A percentile compares a stretch with the other conserved stretches of the same genome.
These are phyloP conservation scores for Penicillium sp. DNA, from an alignment of 2,329 filamentous ascomycete species.

Conservation along the genomic window DNA sequence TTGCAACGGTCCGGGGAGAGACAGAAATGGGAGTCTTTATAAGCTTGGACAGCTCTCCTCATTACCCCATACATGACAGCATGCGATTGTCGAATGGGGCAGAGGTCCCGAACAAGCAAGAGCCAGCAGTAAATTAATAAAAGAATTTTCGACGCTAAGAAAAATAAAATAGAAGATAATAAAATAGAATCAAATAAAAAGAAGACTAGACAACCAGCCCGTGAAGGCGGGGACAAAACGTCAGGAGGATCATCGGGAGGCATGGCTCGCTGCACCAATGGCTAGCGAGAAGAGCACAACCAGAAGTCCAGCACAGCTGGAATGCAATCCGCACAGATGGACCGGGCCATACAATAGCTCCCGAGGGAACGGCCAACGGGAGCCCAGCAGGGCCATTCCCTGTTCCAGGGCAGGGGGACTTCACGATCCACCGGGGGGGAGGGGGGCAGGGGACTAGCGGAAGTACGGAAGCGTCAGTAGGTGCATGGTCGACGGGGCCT, in stretches of 20 bases:
- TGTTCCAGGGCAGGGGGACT: slow-evolving; percentile 10
- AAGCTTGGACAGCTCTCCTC: slow-evolving; percentile 8
- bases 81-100: slow-evolving; percentile 7
- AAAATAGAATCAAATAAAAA: slow-evolving; percentile 9
- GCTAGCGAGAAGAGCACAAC: slow-evolving; percentile 23
- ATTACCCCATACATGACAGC: slow-evolving; percentile 24
- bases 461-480: slow-evolving; percentile 6
- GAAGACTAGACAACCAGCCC: slow-evolving; percentile 17
- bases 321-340: slow-evolving; percentile 27
- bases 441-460: slow-evolving; percentile 4
- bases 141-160: not conserved
- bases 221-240: slow-evolving; percentile 23
- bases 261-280: slow-evolving; percentile 38
- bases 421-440: not conserved
- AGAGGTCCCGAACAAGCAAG: slow-evolving; percentile 3
- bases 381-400: slow-evolving; percentile 9
- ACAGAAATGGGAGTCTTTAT: slow-evolving; percentile 11
- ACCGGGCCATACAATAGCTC: slow-evolving; percentile 26
- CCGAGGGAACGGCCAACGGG: slow-evolving; percentile 28
- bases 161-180: slow-evolving; percentile 1
- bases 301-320: slow-evolving; percentile 33
- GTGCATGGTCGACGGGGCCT: too few species aligned
- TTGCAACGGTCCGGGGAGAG: slow-evolving; percentile 8
- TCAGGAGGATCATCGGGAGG: slow-evolving; percentile 33
- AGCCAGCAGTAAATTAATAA: not conserved